Evolutionary conservation across 202 grass and related monocot genomes (phyloP).

Genomic region (Miscanthus sacchariflorus): DNA sequence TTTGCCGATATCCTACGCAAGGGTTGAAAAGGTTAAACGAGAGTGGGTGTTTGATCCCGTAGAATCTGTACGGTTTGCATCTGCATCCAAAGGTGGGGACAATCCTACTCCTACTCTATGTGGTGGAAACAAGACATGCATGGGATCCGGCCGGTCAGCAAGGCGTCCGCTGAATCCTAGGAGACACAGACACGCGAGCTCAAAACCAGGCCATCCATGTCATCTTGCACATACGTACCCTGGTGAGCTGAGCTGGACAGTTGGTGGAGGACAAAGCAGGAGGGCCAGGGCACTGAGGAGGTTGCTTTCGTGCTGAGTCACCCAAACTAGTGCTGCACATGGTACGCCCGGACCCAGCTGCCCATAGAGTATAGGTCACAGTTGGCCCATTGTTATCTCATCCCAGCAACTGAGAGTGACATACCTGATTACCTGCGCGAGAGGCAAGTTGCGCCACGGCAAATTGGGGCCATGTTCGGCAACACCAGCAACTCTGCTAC

Average conservation of each 20-base stretch:
- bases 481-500: no score
- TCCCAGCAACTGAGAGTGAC: neutral
- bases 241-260: conserved; percentile 9
- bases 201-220: conserved; percentile 1
- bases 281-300: neutral
- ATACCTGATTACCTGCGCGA: neutral
- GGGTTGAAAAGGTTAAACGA: neutral
- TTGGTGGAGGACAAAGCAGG: neutral
- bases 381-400: neutral
- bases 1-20: neutral
- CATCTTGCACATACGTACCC: neutral
- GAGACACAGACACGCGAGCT: conserved; percentile 1
- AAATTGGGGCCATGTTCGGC: no score
- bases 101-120: no score
- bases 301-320: conserved; percentile 54
- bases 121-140: neutral
- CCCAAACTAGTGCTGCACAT: neutral
- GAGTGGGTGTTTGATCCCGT: neutral
- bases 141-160: neutral
- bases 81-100: neutral
- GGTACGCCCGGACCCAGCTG: neutral
- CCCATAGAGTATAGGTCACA: neutral
- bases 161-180: conserved; percentile 12
- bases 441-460: neutral
- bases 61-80: neutral